These are phyloP conservation scores for Medicago truncatula DNA, from an alignment of 306 rosid species.

Conservation along the genomic window DNA sequence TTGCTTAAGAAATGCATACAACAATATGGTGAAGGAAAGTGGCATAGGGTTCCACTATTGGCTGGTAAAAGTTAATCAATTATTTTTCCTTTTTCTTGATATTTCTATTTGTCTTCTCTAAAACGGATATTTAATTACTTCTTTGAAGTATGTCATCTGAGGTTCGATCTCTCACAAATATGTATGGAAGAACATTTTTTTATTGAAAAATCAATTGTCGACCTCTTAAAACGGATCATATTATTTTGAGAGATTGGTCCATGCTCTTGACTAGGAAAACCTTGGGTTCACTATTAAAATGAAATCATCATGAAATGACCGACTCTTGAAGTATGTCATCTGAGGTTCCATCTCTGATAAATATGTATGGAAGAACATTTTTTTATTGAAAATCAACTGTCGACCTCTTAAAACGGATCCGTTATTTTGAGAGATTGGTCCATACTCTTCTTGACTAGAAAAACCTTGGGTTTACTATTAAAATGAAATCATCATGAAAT, in stretches of 20 bases:
- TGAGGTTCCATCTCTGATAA: no score
- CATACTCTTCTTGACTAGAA: background rate
- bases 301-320: no score
- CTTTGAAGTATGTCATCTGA: no score
- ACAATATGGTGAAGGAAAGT: constrained; percentile 73
- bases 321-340: no score
- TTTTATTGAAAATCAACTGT: background rate
- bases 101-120: background rate
- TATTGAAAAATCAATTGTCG: background rate
- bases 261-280: background rate
- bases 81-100: background rate
- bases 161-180: no score
- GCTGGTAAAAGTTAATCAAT: constrained; percentile 50
- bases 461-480: background rate
- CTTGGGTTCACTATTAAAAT: background rate
- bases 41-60: constrained; percentile 73
- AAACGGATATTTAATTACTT: no score
- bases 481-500: no score
- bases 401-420: background rate
- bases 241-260: background rate
- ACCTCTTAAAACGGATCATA: background rate
- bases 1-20: constrained; percentile 70
- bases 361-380: background rate
- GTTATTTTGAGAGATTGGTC: background rate
- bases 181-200: background rate